Evolutionary conservation across 805 yeast genomes (phyloP), one percentile per base, ranked within the genome.

Genomic region (Blastobotrys terrestris): DNA sequence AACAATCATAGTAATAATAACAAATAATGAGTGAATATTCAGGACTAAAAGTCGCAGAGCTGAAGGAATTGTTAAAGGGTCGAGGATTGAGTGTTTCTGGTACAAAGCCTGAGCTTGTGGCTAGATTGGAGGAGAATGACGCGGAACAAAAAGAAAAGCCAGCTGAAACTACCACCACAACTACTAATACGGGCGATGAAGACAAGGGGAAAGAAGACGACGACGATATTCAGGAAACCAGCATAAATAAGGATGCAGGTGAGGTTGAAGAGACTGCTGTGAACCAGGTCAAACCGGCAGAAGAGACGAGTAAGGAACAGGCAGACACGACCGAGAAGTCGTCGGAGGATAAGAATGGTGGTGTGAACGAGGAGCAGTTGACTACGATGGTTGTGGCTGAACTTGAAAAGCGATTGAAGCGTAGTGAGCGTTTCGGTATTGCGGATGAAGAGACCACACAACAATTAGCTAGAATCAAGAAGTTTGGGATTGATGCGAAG

Each of bases 381-480:
- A 26, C 59, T 84, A 84, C 63, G 77, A 73, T 78, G 55, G 91
- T 91, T 0, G 70, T 87, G 51, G 87, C 80, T 19, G 77, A 84
- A 49, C 73, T 91, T 60, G 77, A 74, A 53, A 81, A 80, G 62
- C 85, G 85, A 64, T 76, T 89, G 52, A 73, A 73, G 48, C 78
- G 97, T 62, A 85, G 90, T 15, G 79, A 80, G 64, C 87, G 87
- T 67, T 91, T 90, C 61, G 94, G 92, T 19, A 78, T 76, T 56
- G 60, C 56, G 19, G 73, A 72, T 19, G 74, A 74, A 40, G 75
- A 73, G 18, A 79, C 85, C 47, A 80, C 80, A 63, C 81, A 79
- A 56, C 83, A 80, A 55, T 72, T 89, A 60, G 75, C 75, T 39
- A 80, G 96, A 65, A 80, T 90, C 57, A 84, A 84, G 66, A 89